Evolutionary conservation across 2,329 filamentous ascomycete genomes (phyloP).

Genomic region (Neofusicoccum kwambonambiense): DNA sequence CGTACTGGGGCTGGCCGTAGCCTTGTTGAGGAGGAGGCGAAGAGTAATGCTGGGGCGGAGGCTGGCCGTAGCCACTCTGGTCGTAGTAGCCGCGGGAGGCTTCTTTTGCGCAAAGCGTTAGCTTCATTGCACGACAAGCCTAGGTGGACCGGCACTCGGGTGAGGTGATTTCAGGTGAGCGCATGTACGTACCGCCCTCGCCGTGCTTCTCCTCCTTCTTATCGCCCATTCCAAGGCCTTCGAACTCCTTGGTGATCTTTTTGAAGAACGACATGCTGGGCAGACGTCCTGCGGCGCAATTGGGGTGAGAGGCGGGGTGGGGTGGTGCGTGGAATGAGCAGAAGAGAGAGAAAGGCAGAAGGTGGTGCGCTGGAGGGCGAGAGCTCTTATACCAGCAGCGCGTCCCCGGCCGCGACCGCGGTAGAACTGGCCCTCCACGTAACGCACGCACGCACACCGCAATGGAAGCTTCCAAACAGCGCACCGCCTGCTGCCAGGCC

Average conservation of each 20-base stretch:
- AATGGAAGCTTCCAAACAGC: conserved; percentile 3
- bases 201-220: conserved; percentile 33
- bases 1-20: conserved; percentile 27
- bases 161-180: neutral
- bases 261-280: conserved; percentile 46
- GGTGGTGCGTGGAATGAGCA: neutral
- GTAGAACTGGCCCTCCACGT: neutral
- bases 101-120: neutral
- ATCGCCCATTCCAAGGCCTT: conserved; percentile 35
- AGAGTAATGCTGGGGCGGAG: conserved; percentile 21
- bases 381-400: conserved; percentile 3
- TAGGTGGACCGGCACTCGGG: neutral
- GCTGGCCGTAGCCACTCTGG: conserved; percentile 19
- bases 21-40: conserved; percentile 17
- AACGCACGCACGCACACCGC: conserved; percentile 13
- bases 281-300: neutral
- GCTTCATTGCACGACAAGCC: neutral
- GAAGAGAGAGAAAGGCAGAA: neutral
- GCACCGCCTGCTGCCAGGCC: neutral
- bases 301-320: neutral
- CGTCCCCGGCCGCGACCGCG: neutral
- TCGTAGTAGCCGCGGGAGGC: conserved; percentile 20
- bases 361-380: neutral
- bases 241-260: conserved; percentile 47
- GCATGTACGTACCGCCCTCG: conserved; percentile 21